Evolutionary conservation across 768 basidiomycete genomes (phyloP), one percentile per base, ranked within the genome.

Genomic region (Leccinum pellstonianum): DNA sequence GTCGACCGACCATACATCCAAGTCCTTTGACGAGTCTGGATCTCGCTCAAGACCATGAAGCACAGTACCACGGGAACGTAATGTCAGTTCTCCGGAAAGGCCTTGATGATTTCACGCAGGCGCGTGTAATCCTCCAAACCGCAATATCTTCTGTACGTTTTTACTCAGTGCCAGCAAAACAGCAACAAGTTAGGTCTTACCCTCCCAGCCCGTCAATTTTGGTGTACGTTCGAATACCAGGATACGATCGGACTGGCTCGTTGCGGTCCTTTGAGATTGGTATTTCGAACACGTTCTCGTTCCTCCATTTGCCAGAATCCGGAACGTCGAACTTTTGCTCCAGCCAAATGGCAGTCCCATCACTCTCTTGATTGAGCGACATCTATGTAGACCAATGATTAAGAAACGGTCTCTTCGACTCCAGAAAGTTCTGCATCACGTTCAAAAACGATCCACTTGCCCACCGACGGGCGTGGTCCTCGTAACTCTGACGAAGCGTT

Each of bases 201-300:
- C 79, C 84, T 74, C 88, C 88, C 35, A 91, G n/a, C 78, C 84
- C 49, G 81, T 83, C 48, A 88, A 57, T 0, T 29, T 29, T 29
- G 90, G 86, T 1, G 87, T 87, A 52, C 86, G 83, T 68, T 93
- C 90, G 57, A 93, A 88, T n/a, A 91, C 89, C 90, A 19, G 90
- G 90, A 37, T 77, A 83, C 11, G 33, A 62, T 19, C 7, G 49
- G 3, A 21, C 48, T 43, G 41, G 19, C 6, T 77, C 76, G 6
- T 17, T 33, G 33, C 49, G 51, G 9, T 55, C 48, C 21, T 52
- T 50, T 6, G 67, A 56, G 35, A 68, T 7, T 0, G 87, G 85
- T 52, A 91, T 85, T 15, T 84, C 80, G 68, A 89, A 89, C 4
- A 87, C 73, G 6, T 70, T 70, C 59, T 86, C 87, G 15, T 80